Evolutionary conservation across 169 alveolate species (phyloP).

Genomic region (Plasmodium gallinaceum): DNA sequence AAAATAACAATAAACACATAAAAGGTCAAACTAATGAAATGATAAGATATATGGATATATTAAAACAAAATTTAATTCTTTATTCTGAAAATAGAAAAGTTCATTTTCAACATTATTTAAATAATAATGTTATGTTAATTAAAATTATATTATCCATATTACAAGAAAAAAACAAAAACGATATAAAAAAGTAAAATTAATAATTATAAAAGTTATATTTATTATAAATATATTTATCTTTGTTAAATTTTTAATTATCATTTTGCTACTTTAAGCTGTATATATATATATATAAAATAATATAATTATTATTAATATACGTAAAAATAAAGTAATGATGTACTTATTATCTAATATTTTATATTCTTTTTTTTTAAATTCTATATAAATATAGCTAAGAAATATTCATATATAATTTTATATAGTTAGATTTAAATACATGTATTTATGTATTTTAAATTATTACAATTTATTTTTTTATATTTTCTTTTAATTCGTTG

Average conservation of each 20-base stretch:
- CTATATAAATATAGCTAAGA: too few species aligned
- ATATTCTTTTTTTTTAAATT: too few species aligned
- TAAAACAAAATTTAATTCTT: slow-evolving; percentile 46
- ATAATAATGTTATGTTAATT: slow-evolving; percentile 37
- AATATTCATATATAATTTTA: too few species aligned
- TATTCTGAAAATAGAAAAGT: slow-evolving; percentile 41
- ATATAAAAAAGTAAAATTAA: slow-evolving; percentile 45
- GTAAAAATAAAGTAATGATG: too few species aligned
- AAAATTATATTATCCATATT: slow-evolving; percentile 21
- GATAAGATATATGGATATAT: slow-evolving; percentile 55
- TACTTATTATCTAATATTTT: too few species aligned
- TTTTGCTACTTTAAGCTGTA: background rate
- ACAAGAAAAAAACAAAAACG: slow-evolving; percentile 58
- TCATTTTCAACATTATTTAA: slow-evolving; percentile 23
- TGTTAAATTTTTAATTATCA: background rate
- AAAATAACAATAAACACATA: slow-evolving; percentile 12
- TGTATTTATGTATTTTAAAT: background rate
- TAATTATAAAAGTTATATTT: background rate
- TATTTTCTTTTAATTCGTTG: background rate
- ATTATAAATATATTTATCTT: background rate
- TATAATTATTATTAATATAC: too few species aligned
- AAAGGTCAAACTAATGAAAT: slow-evolving; percentile 71
- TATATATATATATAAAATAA: background rate
- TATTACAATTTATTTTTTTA: background rate
- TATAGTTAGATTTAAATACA: too few species aligned